Percentiles rank a stretch among this genome's conserved stretches.
phyloP scores from a whole-genome alignment of 169 alveolate genomes.

The Theileria equi region DNA sequence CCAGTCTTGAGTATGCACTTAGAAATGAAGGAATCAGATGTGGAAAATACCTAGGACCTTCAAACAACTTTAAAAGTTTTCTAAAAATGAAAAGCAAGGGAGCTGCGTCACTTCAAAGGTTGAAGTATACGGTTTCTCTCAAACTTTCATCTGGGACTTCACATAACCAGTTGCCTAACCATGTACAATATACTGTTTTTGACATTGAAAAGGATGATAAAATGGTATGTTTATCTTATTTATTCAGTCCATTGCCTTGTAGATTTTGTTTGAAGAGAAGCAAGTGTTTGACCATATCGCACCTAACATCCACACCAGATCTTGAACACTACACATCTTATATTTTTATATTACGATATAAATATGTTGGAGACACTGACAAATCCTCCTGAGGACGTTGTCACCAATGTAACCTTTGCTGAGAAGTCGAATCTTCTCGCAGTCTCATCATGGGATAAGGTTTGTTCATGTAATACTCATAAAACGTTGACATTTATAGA shows the following conservation, averaged over 20 bases:
- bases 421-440: slow-evolving; percentile 49
- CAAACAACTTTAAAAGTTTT: slow-evolving; percentile 27
- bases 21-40: slow-evolving; percentile 36
- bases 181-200: slow-evolving; percentile 22
- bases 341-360: not conserved
- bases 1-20: slow-evolving; percentile 21
- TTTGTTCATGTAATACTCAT: not conserved
- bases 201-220: slow-evolving; percentile 17
- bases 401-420: slow-evolving; percentile 53
- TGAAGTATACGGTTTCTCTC: slow-evolving; percentile 19
- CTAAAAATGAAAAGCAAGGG: slow-evolving; percentile 24
- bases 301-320: slow-evolving; percentile 34
- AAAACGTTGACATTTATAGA: not conserved
- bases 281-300: slow-evolving; percentile 27
- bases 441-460: slow-evolving; percentile 67
- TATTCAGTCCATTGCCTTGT: not conserved
- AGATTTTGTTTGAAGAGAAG: slow-evolving; percentile 33
- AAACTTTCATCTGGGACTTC: slow-evolving; percentile 7
- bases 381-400: slow-evolving; percentile 44
- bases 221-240: slow-evolving; percentile 10
- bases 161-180: not conserved
- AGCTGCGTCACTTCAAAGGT: slow-evolving; percentile 17
- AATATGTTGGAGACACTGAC: slow-evolving; percentile 39
- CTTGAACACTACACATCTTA: slow-evolving; percentile 10
- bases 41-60: slow-evolving; percentile 34